Percentiles rank a stretch among this genome's conserved stretches.
Evolutionary conservation across 2,329 filamentous ascomycete species (phyloP).

Genomic region (Stachybotrys echinatus): DNA sequence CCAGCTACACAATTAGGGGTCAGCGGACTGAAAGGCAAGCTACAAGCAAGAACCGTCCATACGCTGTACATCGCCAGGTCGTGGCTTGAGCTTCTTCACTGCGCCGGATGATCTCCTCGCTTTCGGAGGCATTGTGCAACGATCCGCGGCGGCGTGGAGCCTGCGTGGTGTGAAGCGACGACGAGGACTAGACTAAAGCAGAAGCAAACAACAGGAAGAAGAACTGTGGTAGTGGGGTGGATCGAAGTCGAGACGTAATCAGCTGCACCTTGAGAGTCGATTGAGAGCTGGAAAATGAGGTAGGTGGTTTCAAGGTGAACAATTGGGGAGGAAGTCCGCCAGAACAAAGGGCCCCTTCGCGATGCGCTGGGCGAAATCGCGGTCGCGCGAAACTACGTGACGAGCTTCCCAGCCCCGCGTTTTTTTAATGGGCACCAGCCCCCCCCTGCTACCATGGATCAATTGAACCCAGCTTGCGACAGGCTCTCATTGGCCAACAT

Average conservation of each 20-base stretch:
- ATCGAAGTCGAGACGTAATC: too few species aligned
- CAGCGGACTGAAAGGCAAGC: background rate
- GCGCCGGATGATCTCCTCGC: constrained; percentile 9
- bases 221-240: too few species aligned
- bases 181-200: background rate
- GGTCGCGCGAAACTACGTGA: background rate
- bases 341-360: background rate
- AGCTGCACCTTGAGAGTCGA: too few species aligned
- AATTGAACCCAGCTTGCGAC: constrained; percentile 14
- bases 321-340: background rate
- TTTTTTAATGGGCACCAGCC: constrained; percentile 7
- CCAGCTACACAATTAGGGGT: constrained; percentile 49
- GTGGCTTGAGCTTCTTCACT: constrained; percentile 13
- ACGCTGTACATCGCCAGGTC: constrained; percentile 38
- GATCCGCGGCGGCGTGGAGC: background rate
- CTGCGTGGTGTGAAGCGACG: background rate
- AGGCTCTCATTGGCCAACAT: background rate
- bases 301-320: background rate
- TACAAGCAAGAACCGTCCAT: constrained; percentile 2
- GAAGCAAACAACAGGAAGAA: background rate
- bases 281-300: background rate
- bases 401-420: constrained; percentile 20
- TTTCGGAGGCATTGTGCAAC: constrained; percentile 15
- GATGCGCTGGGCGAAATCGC: background rate
- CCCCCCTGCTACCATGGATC: constrained; percentile 2